Conservation (phyloP, 163 green algal genomes). For the Prototheca cutis region DNA sequence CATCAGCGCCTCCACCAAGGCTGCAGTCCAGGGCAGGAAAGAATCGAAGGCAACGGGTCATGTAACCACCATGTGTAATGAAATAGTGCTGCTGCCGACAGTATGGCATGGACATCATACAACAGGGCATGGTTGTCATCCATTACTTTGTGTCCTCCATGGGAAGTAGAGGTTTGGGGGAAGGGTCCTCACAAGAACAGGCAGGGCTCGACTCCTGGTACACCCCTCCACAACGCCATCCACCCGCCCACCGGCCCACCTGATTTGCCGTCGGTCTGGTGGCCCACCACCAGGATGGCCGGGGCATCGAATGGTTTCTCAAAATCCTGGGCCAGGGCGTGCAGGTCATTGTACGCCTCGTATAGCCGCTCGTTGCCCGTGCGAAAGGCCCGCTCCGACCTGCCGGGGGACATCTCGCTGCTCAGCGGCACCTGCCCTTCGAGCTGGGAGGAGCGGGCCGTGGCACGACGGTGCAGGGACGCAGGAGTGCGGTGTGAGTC, state of each 20-base stretch:
- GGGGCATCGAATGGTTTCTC: slow-evolving; percentile 89
- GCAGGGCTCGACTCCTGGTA: not conserved
- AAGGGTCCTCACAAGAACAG: not conserved
- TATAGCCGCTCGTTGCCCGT: slow-evolving; percentile 79
- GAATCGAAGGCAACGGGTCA: no score
- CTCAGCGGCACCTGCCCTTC: not conserved
- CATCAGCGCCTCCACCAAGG: slow-evolving; percentile 91
- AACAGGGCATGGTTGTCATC: no score
- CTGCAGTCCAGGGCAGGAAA: slow-evolving; percentile 30
- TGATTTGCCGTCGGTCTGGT: slow-evolving; percentile 96
- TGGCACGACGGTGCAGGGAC: slow-evolving; percentile 7
- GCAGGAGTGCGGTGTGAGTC: slow-evolving; percentile 26
- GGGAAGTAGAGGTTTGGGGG: no score
- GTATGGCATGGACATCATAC: no score
- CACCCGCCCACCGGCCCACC: slow-evolving; percentile 27
- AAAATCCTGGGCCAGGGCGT: slow-evolving; percentile 81
- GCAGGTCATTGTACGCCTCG: slow-evolving; percentile 83
- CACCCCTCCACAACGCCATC: not conserved
- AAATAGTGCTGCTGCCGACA: no score
- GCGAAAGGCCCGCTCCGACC: slow-evolving; percentile 34
- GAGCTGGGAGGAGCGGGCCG: not conserved
- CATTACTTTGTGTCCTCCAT: no score
- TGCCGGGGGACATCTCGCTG: slow-evolving; percentile 19
- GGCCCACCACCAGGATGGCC: slow-evolving; percentile 88
- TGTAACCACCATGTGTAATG: no score